Percentiles rank a stretch among this genome's conserved stretches.
Evolutionary conservation across 305 asterid species (phyloP).

Genomic region (Coffea humblotiana): DNA sequence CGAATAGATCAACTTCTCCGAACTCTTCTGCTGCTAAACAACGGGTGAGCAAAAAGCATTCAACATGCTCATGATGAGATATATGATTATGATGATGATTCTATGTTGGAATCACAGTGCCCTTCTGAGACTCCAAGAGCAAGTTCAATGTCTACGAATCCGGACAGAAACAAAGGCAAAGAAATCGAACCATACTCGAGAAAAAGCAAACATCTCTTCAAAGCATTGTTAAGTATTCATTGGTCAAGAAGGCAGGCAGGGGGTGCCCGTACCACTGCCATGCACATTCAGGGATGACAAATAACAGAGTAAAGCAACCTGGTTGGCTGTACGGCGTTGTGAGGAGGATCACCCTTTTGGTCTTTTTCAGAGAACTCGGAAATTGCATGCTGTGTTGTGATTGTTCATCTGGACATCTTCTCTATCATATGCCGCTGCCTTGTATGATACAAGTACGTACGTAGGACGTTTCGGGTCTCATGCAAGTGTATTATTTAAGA

Average conservation of each 20-base stretch:
- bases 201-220: constrained; percentile 57
- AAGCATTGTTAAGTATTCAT: constrained; percentile 58
- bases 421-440: neutral
- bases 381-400: no score
- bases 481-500: neutral
- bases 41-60: constrained; percentile 41
- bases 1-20: constrained; percentile 33
- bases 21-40: constrained; percentile 27
- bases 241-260: constrained; percentile 52
- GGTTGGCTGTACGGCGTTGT: neutral
- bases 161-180: constrained; percentile 36
- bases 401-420: neutral
- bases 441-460: neutral
- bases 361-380: no score
- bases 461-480: neutral
- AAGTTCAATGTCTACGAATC: constrained; percentile 27
- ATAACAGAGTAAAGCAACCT: constrained; percentile 4
- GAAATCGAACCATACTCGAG: constrained; percentile 47
- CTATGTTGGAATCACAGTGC: constrained; percentile 35
- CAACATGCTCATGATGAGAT: neutral
- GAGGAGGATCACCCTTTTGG: no score
- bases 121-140: constrained; percentile 57
- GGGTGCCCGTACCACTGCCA: neutral
- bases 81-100: neutral
- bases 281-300: constrained; percentile 33